Percentiles rank a stretch among this genome's conserved stretches.
These are phyloP conservation scores for Paramarasmius palmivorus DNA, from an alignment of 1,284 basidiomycete genomes.

Conservation along the genomic window DNA sequence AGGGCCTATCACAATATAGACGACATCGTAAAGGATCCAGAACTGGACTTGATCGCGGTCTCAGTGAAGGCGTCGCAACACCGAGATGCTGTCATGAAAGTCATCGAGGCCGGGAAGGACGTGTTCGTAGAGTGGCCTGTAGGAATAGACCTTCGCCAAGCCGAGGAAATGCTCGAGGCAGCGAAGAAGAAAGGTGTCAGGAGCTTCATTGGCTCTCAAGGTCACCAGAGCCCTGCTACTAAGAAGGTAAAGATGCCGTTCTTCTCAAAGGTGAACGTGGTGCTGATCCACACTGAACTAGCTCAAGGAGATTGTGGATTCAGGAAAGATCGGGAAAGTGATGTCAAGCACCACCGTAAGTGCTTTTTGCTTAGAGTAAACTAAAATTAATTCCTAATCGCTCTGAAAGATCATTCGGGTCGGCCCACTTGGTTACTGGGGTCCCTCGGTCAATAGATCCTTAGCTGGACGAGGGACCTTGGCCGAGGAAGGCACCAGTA, in stretches of 20 bases:
- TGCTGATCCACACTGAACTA: conserved; percentile 10
- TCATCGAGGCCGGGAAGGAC: conserved; percentile 36
- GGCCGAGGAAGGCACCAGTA: conserved; percentile 21
- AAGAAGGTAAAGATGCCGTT: conserved; percentile 25
- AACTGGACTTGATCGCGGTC: conserved; percentile 37
- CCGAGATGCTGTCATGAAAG: conserved; percentile 27
- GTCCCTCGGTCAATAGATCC: not conserved
- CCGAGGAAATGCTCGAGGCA: conserved; percentile 29
- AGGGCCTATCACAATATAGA: conserved; percentile 22
- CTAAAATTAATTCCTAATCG: not conserved
- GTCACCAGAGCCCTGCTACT: conserved; percentile 24
- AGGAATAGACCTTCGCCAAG: conserved; percentile 29
- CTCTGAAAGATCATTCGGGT: no score
- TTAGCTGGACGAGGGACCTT: not conserved
- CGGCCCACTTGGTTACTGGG: not conserved
- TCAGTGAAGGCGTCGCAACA: conserved; percentile 31
- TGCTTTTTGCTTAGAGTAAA: not conserved
- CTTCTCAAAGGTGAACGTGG: not conserved
- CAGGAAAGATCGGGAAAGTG: conserved; percentile 33
- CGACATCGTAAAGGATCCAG: conserved; percentile 30
- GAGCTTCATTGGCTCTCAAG: conserved; percentile 34
- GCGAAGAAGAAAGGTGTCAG: conserved; percentile 31
- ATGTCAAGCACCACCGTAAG: conserved; percentile 29
- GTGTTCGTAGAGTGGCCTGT: conserved; percentile 42
- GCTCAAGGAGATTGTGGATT: conserved; percentile 31